Base-by-base conservation (phyloP, 2,329 filamentous ascomycete species). In the Fragosphaeria purpurea region DNA sequence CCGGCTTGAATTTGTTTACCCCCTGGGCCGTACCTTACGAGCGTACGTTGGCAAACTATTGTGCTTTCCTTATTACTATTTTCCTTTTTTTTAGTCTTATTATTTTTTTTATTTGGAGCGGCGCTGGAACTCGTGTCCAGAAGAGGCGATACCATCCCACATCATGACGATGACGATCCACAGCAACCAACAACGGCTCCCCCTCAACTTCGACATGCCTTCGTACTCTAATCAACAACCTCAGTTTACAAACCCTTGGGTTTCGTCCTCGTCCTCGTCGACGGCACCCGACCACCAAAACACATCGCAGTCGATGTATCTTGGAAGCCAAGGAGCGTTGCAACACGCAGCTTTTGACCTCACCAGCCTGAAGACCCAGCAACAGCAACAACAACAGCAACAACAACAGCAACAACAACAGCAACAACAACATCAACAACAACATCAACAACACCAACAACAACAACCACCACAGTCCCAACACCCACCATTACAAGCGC, bases 91-190 rank as follows among this genome's bases (percentile, higher is more conserved):
- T n/a, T n/a, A n/a, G n/a, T n/a, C n/a, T n/a, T 55, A 22, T 22
- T 22, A 55, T 52, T 55, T 51, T 43, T 55, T 46, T 13, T 35
- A 5, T 48, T n/a, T 22, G 22, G 22, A 22, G 22, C 22, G 22
- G 22, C 22, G 22, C 22, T 22, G 22, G 22, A 22, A 22, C 22
- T 22, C 22, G 22, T 22, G 22, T 22, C 22, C 22, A 32, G 44
- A 41, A 49, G 42, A 35, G 42, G 35, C 35, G 11, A 37, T 41
- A 35, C 34, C 13, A 41, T 37, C 52, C 51, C 38, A 59, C 71
- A 81, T 69, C 68, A 95, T 95, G 89, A 93, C 88, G 72, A 95
- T 95, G 88, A 87, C 90, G 69, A 81, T 95, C 74, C 88, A 95
- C 73, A 82, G 82, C 63, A 86, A 89, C 68, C 88, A 91, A 72